Base-by-base conservation (phyloP, 352 stramenopile genomes). In the Phytophthora syringae region DNA sequence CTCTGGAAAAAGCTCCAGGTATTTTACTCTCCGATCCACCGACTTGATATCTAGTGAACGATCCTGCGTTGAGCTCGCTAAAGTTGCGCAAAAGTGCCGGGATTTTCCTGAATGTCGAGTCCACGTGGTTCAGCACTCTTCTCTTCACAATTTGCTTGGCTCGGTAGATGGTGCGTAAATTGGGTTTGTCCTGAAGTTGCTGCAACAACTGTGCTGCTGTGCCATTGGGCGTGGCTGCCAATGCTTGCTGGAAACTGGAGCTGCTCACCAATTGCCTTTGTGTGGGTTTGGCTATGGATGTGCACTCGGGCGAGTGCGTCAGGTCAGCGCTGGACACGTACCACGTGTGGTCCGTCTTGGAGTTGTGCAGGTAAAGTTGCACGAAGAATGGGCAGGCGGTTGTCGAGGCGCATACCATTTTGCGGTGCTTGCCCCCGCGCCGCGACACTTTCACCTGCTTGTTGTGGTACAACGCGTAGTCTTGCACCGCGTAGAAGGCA, bases 371-470 rank as follows among this genome's bases (percentile, higher is more conserved):
- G 57, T 88, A 88, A 21, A 88, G 65, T 52, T 88, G 79, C 64
- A 90, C 82, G 69, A 85, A 87, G 70, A 90, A 90, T 25, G 77
- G 69, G 25, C 82, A 90, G 5, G 60, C 36, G 13, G 55, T 39
- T n/a, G 62, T 58, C 15, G 73, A 74, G 13, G 69, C 48, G 63
- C 82, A 90, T 7, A 87, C 57, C 60, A 90, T 56, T 22, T 67
- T 70, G n/a, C 79, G 76, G 71, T 88, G 79, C 36, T 86, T 88
- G 43, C 82, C 82, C n/a, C 82, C 82, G 34, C 80, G 80, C 10
- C 69, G 71, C n/a, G 58, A 48, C 12, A 90, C 73, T 40, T 77
- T 76, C 10, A 87, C 82, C 47, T 79, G 70, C 62, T 90, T 90
- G 58, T 78, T 74, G 60, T 84, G 64, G 45, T 73, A 69, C 16